Conservation (phyloP, 768 basidiomycete species). For the Gautieria morchelliformis region DNA sequence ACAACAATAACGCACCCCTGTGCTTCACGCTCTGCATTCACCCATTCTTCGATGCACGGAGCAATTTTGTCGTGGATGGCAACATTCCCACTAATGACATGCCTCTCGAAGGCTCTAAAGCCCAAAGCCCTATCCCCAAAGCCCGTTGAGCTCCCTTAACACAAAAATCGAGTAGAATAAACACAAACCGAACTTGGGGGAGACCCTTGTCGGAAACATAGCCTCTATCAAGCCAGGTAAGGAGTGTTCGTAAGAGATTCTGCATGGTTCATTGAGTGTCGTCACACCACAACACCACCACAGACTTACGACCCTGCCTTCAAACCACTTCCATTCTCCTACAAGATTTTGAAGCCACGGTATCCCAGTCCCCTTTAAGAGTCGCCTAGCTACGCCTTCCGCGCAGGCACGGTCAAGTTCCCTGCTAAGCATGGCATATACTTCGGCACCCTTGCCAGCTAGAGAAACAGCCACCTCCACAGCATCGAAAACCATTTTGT, state of each 20-base stretch:
- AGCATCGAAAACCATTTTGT: conserved; percentile 45
- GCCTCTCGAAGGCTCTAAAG: neutral
- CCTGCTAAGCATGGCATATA: conserved; percentile 48
- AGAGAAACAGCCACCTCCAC: conserved; percentile 13
- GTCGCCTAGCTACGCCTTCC: conserved; percentile 31
- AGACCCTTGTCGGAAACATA: conserved; percentile 40
- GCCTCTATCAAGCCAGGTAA: conserved; percentile 64
- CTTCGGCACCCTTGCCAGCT: conserved; percentile 39
- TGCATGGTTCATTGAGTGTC: conserved; percentile 17
- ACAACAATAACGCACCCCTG: conserved; percentile 11
- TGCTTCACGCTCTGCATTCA: conserved; percentile 40
- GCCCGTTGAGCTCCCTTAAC: neutral
- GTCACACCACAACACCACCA: conserved; percentile 5
- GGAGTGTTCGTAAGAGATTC: conserved; percentile 49
- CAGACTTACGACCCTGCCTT: conserved; percentile 48
- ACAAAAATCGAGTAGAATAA: neutral
- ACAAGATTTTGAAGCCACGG: conserved; percentile 55
- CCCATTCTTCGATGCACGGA: conserved; percentile 39
- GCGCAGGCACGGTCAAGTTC: conserved; percentile 49
- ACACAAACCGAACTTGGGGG: conserved; percentile 36
- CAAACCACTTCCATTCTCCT: conserved; percentile 50
- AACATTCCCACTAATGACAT: conserved; percentile 18
- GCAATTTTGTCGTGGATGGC: conserved; percentile 35
- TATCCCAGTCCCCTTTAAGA: conserved; percentile 21
- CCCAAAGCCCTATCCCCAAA: neutral